These are phyloP conservation scores for Hanseniaspora valbyensis DNA, from an alignment of 805 yeast genomes.

Conservation along the genomic window DNA sequence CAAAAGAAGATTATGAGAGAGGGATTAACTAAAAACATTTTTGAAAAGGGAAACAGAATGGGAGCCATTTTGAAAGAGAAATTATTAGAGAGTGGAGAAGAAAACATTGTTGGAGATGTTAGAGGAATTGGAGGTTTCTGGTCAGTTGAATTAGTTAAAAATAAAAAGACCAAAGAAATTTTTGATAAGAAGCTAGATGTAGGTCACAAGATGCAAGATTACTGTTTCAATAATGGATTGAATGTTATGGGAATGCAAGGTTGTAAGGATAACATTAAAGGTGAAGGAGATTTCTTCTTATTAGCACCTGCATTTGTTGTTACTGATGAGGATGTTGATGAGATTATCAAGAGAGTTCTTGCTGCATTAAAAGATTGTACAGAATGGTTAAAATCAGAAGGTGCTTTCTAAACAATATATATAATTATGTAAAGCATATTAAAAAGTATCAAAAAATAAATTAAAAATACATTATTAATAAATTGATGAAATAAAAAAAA, in stretches of 20 bases:
- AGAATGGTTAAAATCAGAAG: conserved; percentile 19
- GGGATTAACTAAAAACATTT: conserved; percentile 34
- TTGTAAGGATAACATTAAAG: conserved; percentile 20
- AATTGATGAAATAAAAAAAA: no score
- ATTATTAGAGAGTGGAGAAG: conserved; percentile 23
- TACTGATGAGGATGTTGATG: conserved; percentile 35
- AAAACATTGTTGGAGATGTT: conserved; percentile 43
- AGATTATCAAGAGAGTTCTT: conserved; percentile 32
- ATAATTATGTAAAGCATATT: neutral
- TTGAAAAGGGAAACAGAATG: conserved; percentile 35
- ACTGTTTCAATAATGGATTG: conserved; percentile 38
- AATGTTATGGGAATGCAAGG: conserved; percentile 40
- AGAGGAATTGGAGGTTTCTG: conserved; percentile 56
- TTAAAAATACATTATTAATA: no score
- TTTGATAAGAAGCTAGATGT: conserved; percentile 32
- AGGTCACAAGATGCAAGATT: conserved; percentile 29
- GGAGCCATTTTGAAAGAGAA: conserved; percentile 31
- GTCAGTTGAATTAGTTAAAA: conserved; percentile 46
- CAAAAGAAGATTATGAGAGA: conserved; percentile 33
- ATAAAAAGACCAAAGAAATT: conserved; percentile 41
- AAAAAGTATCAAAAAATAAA: neutral
- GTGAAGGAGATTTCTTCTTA: conserved; percentile 37
- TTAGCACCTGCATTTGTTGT: conserved; percentile 39
- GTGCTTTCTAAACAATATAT: conserved; percentile 12
- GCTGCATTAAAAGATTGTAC: conserved; percentile 32